Conservation (phyloP, 371 early-diverging fungal species). For the Blakeslea trispora region DNA sequence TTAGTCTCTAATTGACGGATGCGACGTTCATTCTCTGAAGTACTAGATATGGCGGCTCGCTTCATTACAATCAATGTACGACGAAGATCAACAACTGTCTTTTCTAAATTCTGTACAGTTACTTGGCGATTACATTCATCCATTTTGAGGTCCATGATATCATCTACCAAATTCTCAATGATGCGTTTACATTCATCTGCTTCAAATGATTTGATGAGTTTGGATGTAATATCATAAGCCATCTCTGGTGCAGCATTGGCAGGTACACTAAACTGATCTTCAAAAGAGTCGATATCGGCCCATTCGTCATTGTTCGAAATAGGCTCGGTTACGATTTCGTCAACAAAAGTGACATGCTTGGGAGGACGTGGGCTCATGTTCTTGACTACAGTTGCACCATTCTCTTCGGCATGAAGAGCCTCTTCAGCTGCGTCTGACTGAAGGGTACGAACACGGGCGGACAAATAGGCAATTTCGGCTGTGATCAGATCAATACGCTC, state of each 20-base stretch:
- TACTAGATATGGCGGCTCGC: slow-evolving; percentile 74
- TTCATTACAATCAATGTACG: slow-evolving; percentile 81
- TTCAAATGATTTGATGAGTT: slow-evolving; percentile 70
- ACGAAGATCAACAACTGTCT: slow-evolving; percentile 70
- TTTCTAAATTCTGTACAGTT: slow-evolving; percentile 67
- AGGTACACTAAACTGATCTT: slow-evolving; percentile 59
- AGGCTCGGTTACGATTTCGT: slow-evolving; percentile 45
- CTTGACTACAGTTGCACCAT: background rate
- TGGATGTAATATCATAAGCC: slow-evolving; percentile 63
- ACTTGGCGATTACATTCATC: slow-evolving; percentile 65
- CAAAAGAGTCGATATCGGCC: slow-evolving; percentile 55
- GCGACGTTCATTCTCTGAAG: slow-evolving; percentile 78
- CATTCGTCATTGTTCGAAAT: slow-evolving; percentile 38
- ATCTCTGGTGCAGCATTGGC: slow-evolving; percentile 59
- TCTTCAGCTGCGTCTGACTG: slow-evolving; percentile 58
- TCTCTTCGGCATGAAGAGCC: slow-evolving; percentile 42
- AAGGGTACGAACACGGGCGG: slow-evolving; percentile 60
- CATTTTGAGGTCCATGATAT: slow-evolving; percentile 70
- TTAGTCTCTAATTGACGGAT: slow-evolving; percentile 65
- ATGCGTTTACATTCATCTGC: slow-evolving; percentile 70
- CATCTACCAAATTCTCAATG: slow-evolving; percentile 74
- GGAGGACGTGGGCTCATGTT: background rate
- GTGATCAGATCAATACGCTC: slow-evolving; percentile 76
- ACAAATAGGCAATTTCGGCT: slow-evolving; percentile 72
- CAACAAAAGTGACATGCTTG: slow-evolving; percentile 43